Evolutionary conservation across 352 stramenopile species (phyloP), one percentile per base, ranked within the genome.

Genomic region (Phytopythium chamaehyphon): DNA sequence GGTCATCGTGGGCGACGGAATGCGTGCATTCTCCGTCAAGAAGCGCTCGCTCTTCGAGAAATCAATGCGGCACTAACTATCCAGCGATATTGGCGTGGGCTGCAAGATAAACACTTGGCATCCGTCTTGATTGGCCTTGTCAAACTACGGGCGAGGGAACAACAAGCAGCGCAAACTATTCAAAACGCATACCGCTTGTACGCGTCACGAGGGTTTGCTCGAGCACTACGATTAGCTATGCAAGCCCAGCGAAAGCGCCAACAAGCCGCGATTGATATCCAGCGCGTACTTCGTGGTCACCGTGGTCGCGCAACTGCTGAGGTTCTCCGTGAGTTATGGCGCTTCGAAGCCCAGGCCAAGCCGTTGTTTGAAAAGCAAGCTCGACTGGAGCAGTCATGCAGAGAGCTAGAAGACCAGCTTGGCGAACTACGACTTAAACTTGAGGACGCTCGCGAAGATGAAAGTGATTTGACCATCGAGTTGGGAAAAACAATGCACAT

Each of bases 401-500:
- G 62, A 2, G 76, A 88, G 0, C 65, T 91, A 21, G 60, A 66
- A 7, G 61, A 71, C 6, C 72, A 83, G 39, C 75, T 93, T 12
- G 64, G 68, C 12, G 59, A 51, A 14, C 52, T 86, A 16, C 50
- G 61, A n/a, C 26, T 19, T 14, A 76, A 85, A 55, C 58, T 79
- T 3, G 35, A 57, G 28, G 42, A 31, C 8, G 70, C 89, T 40
- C 68, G 85, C 51, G 51, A 69, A 12, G 76, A 91, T 28, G 77
- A 93, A 57, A 57, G 54, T 8, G 54, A 56, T n/a, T 62, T 94
- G 11, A 73, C 71, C 6, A 31, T 80, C 6, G 85, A 94, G 38
- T 63, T 95, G 7, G 76, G 89, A 35, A 93, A 93, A 61, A 90
- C 77, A 8, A 73, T 94, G 59, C 69, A 82, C 48, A 90, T 92